Base-by-base conservation (phyloP, 2,329 filamentous ascomycete genomes). In the Fusarium penzigii region DNA sequence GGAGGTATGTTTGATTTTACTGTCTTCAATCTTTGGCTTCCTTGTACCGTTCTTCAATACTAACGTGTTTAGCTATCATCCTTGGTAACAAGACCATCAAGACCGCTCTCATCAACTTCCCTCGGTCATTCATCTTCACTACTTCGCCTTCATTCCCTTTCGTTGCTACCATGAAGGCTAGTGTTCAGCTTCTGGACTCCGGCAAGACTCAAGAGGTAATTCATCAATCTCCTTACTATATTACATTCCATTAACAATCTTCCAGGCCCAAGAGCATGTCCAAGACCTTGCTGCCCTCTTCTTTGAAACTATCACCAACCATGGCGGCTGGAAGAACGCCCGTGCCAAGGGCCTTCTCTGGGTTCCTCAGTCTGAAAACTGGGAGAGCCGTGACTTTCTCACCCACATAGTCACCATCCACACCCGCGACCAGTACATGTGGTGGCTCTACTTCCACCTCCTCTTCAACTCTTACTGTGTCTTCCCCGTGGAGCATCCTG, bases 221-320 rank as follows among this genome's bases (percentile, higher is more conserved):
- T 20, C 9, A 17, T 20, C 14, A 8, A 43, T 34, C 36, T 13
- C 12, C 7, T 7, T 5, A 25, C 20, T 4, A 25, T 25, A 38
- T n/a, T 3, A 41, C 12, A n/a, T 42, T 39, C 29, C 42, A 41
- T 34, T 43, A 17, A 39, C 13, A 10, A 34, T 2, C 16, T 12
- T 40, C 17, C 42, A 62, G 57, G 44, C 42, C 32, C 58, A 57
- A 46, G 48, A 58, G 3, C 52, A 48, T 17, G 52, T 64, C 17
- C 68, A 69, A 47, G 34, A 61, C 14, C 49, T 63, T 10, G 63
- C 64, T n/a, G 57, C 52, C 46, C 50, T 60, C 42, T 72, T 70
- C 44, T 66, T 65, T 45, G 43, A 64, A 13, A 49, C 48, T 0
- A 44, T 72, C 9, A 64, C 61, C 1, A 16, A 45, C 7, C 48